Base-by-base conservation (phyloP, 2,329 filamentous ascomycete genomes). In the Ophiostoma australiae region DNA sequence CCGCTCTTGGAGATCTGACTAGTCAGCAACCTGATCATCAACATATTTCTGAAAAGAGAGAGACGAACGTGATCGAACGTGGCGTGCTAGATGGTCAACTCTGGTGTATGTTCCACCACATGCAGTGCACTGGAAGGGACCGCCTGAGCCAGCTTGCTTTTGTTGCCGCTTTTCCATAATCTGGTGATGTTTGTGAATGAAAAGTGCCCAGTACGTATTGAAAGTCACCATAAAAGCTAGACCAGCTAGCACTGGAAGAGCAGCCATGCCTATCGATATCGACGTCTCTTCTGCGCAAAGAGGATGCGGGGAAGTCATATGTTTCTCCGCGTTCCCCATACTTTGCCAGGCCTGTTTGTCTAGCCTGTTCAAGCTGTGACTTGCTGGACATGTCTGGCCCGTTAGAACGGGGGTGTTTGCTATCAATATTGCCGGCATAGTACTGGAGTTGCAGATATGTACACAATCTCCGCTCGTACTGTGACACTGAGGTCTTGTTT, bases 51-150 rank as follows among this genome's bases (percentile, higher is more conserved):
- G 27, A 39, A 0, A 4, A 33, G 13, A 13, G n/a, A n/a, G 13
- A 2, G 11, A 70, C 73, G 2, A 68, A 74, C 73, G 73, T 13
- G 73, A 74, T 3, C 73, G 72, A 8, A 73, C 73, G n/a, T 74
- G 73, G 3, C 73, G 67, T 2, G 72, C 70, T 7, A 74, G 31
- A 31, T 74, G 73, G 65, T 74, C 73, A 7, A 74, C 70, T 13
- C 73, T 35, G 2, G 70, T 73, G 70, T 74, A 74, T 2, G 70
- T 71, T 8, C 72, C 69, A 27, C 70, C 55, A 58, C 73, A 74
- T 5, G 70, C 70, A 10, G 70, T 69, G 68, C 73, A 74, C 68
- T 74, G 73, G 23, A 73, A 74, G 8, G 61, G 71, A 6, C 71
- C 71, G 37, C 44, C 61, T 10, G 23, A 31, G 58, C 68, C 27